These are phyloP conservation scores for Desmodesmus armatus DNA, from an alignment of 139 green algal species.

Conservation along the genomic window DNA sequence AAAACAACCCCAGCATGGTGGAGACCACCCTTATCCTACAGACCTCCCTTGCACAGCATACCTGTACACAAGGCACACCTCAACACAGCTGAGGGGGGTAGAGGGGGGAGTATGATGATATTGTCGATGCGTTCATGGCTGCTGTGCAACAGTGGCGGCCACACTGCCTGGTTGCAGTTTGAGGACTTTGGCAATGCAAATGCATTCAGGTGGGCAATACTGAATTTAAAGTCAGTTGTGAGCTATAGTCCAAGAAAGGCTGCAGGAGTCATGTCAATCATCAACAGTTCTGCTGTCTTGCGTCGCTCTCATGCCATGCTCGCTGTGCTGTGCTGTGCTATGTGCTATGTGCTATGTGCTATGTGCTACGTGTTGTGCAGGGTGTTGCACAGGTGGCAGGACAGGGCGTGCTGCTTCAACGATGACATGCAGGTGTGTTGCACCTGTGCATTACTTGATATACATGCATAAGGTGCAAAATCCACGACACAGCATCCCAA, in stretches of 20 bases:
- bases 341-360: too few species aligned
- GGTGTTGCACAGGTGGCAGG: conserved; percentile 74
- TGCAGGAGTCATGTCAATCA: too few species aligned
- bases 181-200: conserved; percentile 66
- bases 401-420: conserved; percentile 82
- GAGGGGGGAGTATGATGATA: conserved; percentile 58
- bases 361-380: too few species aligned
- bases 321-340: too few species aligned
- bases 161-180: conserved; percentile 86
- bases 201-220: conserved; percentile 50
- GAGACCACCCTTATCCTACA: too few species aligned
- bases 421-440: conserved; percentile 84
- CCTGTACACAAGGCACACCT: neutral
- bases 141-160: conserved; percentile 64
- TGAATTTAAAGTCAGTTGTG: neutral
- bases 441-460: too few species aligned
- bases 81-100: conserved; percentile 48
- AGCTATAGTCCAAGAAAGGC: neutral
- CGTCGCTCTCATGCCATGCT: too few species aligned
- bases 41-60: neutral
- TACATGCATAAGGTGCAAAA: too few species aligned
- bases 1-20: too few species aligned
- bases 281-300: too few species aligned
- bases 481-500: too few species aligned
- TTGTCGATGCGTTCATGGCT: conserved; percentile 72